Evolutionary conservation across 805 yeast genomes (phyloP), one percentile per base, ranked within the genome.

Genomic region (Pichia exigua): DNA sequence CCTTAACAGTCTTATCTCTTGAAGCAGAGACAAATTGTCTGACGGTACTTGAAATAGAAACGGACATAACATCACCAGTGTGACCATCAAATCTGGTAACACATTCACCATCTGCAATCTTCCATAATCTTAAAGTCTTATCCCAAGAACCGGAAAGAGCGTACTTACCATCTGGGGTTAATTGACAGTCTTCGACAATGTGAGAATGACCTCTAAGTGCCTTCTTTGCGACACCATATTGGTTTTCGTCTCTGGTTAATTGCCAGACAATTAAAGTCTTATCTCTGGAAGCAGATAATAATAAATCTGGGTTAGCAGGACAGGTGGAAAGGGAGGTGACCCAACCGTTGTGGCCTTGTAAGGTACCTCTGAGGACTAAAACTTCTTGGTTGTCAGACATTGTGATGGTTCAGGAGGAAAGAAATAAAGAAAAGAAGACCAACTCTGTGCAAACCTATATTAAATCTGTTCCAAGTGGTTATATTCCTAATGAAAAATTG

Each of bases 91-190:
- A 94, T 79, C 97, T 91, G 73, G 82, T 82, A 74, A 90, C 79
- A 71, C 90, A 83, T 76, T 83, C 88, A 81, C 98, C 99, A 67
- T 91, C 81, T 73, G 83, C 84, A 68, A 94, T 81, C 75, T 89
- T 90, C 99, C 99, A 94, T 72, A 94, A 85, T 83, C 98, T 92
- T 74, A 95, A 81, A 71, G 99, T 91, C 82, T 87, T 89, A 77
- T 94, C 99, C 99, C 99, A 94, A 68, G 99, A 94, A 70, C 95
- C 97, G 61, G 99, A 94, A 74, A 94, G 79, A 70, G 97, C 98
- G 81, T 83, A 92, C 70, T 85, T 83, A 75, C 98, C 98, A 73
- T 94, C 99, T 72, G 95, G 90, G 61, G 98, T 88, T 78, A 94
- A 86, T 73, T 94, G 87, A 73, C 90, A 92, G 73, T 94, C 99